phyloP scores from a whole-genome alignment of 768 basidiomycete genomes.

The Naganishia vaughanmartiniae region DNA sequence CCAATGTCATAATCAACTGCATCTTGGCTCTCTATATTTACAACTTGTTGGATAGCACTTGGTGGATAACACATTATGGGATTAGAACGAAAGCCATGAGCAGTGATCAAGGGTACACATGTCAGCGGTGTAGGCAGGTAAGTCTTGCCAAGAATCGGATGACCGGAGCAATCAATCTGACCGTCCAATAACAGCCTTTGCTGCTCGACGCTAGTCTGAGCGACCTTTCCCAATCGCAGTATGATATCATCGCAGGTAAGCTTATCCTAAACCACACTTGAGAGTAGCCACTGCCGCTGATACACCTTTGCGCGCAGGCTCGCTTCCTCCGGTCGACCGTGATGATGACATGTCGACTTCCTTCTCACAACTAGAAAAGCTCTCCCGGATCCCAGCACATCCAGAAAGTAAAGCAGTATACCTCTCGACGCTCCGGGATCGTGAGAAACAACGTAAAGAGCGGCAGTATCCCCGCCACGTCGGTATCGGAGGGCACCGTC shows the following conservation, averaged over 20 bases:
- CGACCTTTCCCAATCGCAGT: constrained; percentile 78
- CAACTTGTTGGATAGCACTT: too few relatives aligned
- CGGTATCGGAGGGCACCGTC: constrained; percentile 31
- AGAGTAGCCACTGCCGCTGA: constrained; percentile 13
- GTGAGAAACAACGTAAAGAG: constrained; percentile 46
- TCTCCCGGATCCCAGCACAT: constrained; percentile 57
- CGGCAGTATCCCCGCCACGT: not conserved
- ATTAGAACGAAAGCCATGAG: not conserved
- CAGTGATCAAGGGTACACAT: constrained; percentile 31
- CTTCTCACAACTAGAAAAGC: constrained; percentile 52
- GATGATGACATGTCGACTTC: constrained; percentile 37
- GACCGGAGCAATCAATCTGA: not conserved
- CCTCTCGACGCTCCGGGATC: constrained; percentile 54
- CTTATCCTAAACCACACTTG: not conserved
- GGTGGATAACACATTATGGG: not conserved
- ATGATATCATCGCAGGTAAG: constrained; percentile 74
- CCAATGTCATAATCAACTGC: too few relatives aligned
- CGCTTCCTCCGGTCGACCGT: constrained; percentile 22
- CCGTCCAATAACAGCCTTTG: constrained; percentile 60
- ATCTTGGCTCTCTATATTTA: too few relatives aligned
- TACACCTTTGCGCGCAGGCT: not conserved
- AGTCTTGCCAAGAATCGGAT: constrained; percentile 6
- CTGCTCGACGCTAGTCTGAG: constrained; percentile 91
- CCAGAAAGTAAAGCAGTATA: constrained; percentile 26
- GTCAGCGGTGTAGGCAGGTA: constrained; percentile 47